Evolutionary conservation across 202 grass and related monocot species (phyloP), one percentile per base, ranked within the genome.

Genomic region (Elaeis oleifera): DNA sequence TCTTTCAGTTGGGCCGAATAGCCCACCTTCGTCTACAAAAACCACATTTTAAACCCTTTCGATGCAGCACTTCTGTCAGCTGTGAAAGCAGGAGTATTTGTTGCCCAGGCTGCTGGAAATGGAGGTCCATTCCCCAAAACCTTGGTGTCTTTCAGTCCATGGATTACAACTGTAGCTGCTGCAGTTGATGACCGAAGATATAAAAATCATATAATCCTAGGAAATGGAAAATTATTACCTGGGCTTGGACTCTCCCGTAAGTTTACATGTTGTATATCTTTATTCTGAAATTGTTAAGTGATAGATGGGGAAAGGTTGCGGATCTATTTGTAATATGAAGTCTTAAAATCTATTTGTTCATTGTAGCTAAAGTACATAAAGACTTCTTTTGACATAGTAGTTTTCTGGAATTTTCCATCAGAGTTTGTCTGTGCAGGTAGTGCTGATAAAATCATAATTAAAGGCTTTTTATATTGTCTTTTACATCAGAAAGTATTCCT

Each of bases 171-270:
- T 48, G 88, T 99, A 53, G 94, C 94, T 76, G 94, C 88, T 78
- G 85, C 83, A 64, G 80, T 99, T 67, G 94, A 99, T 75, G 94
- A 99, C 62, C 88, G 94, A 53, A 89, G 94, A 83, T 97, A 97
- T 78, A 97, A 89, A 75, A 97, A 99, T 74, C 85, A 92, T 81
- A 81, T 99, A 73, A 84, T 68, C 23, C 69, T 99, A 23, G 94
- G 94, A 64, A 99, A 89, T 61, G 88, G 94, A 36, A 86, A 89
- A 25, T 73, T 78, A 62, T 52, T 99, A 64, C 70, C 88, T 80
- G 94, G 94, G 39, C 94, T 99, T 77, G 94, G 94, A 81, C 69
- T 99, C 69, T 92, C 94, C 50, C 94, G 94, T 99, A 84, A 99
- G 94, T 66, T 32, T 59, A 78, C 5, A 31, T 51, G 50, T 72